Conservation (phyloP, 805 yeast species). For the Pichia heedii region DNA sequence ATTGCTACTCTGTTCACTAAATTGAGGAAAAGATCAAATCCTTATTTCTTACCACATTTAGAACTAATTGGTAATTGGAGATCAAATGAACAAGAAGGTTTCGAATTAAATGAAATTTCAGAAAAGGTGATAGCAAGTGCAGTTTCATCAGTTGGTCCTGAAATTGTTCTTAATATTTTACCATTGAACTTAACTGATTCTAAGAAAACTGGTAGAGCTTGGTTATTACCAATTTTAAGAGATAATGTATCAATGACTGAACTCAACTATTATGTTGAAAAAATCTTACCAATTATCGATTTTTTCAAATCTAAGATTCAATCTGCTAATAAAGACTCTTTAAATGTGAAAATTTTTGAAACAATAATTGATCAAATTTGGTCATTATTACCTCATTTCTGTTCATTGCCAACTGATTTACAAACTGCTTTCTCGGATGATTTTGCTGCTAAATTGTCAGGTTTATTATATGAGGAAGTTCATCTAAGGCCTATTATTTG, state of each 20-base stretch:
- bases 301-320: conserved; percentile 43
- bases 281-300: conserved; percentile 58
- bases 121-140: conserved; percentile 78
- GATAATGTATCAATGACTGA: conserved; percentile 72
- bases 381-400: conserved; percentile 83
- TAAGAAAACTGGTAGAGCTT: conserved; percentile 76
- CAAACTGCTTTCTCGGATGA: conserved; percentile 53
- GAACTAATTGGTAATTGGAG: conserved; percentile 80
- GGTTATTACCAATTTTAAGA: conserved; percentile 86
- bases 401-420: conserved; percentile 78
- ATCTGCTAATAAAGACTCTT: conserved; percentile 41
- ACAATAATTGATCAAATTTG: conserved; percentile 88
- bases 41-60: conserved; percentile 59
- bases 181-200: conserved; percentile 72
- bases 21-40: conserved; percentile 57
- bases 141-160: conserved; percentile 79
- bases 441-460: conserved; percentile 72
- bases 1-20: conserved; percentile 53
- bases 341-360: conserved; percentile 67
- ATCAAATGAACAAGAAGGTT: conserved; percentile 61
- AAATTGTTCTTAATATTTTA: conserved; percentile 57
- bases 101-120: conserved; percentile 62
- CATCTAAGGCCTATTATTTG: conserved; percentile 77
- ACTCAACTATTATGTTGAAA: conserved; percentile 50
- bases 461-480: conserved; percentile 62